Percentiles rank a stretch among this genome's conserved stretches.
Conservation (phyloP, 2,329 filamentous ascomycete species). For the Colletotrichum sp. region DNA sequence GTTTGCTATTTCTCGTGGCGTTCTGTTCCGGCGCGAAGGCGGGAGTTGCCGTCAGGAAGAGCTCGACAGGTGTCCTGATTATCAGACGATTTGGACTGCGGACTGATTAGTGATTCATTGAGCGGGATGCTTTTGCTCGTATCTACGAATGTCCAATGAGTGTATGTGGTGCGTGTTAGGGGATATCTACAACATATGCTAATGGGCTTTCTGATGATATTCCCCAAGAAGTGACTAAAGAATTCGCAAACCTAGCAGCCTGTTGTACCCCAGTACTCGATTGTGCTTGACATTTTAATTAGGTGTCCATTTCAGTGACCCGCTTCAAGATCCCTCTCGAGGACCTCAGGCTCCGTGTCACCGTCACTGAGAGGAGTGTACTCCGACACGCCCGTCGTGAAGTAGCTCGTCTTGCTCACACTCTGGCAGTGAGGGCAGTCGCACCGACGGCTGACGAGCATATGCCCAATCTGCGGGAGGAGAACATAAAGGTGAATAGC, state of each 20-base stretch:
- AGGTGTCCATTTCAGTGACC: neutral
- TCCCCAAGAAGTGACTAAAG: neutral
- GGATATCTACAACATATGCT: neutral
- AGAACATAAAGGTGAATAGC: slow-evolving; percentile 28
- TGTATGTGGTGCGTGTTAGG: neutral
- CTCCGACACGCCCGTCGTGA: neutral
- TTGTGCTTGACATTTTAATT: too few relatives aligned
- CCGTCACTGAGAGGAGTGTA: slow-evolving; percentile 8
- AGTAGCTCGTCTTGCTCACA: neutral
- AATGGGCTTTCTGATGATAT: neutral
- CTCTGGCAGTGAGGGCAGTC: slow-evolving; percentile 7
- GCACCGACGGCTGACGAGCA: neutral
- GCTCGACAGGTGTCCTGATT: neutral
- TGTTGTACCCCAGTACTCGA: too few relatives aligned
- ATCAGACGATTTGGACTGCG: neutral
- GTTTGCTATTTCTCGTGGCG: neutral
- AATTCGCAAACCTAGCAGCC: neutral
- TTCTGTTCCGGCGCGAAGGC: neutral
- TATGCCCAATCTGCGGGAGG: slow-evolving; percentile 27
- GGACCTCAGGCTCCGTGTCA: neutral
- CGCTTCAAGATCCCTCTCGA: neutral
- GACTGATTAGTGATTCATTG: neutral
- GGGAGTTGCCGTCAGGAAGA: neutral
- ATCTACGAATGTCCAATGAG: neutral
- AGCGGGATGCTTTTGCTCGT: neutral